Evolutionary conservation across 1,139 yeast species (phyloP).

Genomic region (Geotrichum fermentans): DNA sequence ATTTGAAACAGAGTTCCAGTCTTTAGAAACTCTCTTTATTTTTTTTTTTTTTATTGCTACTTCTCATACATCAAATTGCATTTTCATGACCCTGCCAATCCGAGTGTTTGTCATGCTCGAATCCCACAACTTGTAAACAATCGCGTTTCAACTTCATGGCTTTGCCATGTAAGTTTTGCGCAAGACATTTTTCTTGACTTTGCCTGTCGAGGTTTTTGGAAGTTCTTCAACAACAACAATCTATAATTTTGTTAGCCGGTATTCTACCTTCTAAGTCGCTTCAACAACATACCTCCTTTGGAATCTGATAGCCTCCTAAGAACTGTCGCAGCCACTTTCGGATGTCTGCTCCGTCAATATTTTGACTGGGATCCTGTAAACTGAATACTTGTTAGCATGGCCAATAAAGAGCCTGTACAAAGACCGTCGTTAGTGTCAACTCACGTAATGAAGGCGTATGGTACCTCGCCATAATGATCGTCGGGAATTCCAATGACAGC

Average conservation of each 20-base stretch:
- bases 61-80: too few species aligned
- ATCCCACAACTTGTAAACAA: too few species aligned
- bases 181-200: slow-evolving; percentile 36
- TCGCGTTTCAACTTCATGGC: too few species aligned
- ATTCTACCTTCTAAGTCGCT: slow-evolving; percentile 19
- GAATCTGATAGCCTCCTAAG: slow-evolving; percentile 38
- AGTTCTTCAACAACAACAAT: slow-evolving; percentile 30
- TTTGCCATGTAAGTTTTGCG: slow-evolving; percentile 7
- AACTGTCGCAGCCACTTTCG: slow-evolving; percentile 29
- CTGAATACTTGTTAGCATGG: slow-evolving; percentile 1
- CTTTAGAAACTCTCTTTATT: not conserved
- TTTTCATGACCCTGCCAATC: too few species aligned
- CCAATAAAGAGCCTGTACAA: not conserved
- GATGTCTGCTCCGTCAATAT: slow-evolving; percentile 26
- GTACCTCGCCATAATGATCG: slow-evolving; percentile 38
- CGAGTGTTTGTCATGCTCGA: too few species aligned
- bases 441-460: slow-evolving; percentile 35
- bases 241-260: slow-evolving; percentile 12
- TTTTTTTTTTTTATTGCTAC: not conserved
- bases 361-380: slow-evolving; percentile 23
- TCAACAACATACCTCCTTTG: slow-evolving; percentile 33
- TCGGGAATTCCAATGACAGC: slow-evolving; percentile 40
- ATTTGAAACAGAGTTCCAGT: not conserved
- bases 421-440: not conserved
- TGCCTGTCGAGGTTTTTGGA: slow-evolving; percentile 40